Evolutionary conservation across 1,139 yeast species (phyloP), one percentile per base, ranked within the genome.

Genomic region (Magnusiomyces magnusii): DNA sequence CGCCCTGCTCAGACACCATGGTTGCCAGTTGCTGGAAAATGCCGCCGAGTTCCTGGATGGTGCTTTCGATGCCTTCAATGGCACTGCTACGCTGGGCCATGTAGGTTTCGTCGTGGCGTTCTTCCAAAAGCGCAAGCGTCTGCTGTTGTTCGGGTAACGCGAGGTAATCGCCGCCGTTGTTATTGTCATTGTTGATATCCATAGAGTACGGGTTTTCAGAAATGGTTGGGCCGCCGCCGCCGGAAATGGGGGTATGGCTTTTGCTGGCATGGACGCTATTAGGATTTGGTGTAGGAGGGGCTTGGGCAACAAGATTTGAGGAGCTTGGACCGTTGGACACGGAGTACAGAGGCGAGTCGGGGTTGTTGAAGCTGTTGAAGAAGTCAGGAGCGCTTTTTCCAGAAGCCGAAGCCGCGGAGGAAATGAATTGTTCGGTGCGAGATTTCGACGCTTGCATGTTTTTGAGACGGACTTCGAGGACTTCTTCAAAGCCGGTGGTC

Each of bases 1-100:
- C 99, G 51, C 98, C 95, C 74, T 93, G 99, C 72, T 95, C 99
- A 62, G 90, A 92, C 15, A 93, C 97, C 98, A 93, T 92, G 1
- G 96, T 87, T 2, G 98, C 97, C 67, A 93, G 79, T 73, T 93
- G 99, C 67, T 89, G 95, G 75, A 95, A 93, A 64, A 93, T 80
- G 59, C 89, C 88, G 36, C 99, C 99, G 52, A 93, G 96, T 73
- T 93, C 99, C 69, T 92, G 95, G 62, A 93, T 93, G 0, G 99
- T 93, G 27, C 92, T 82, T 70, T 93, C 99, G 57, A 93, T 93
- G 1, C 97, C 90, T 71, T 93, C 98, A 55, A 93, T 97, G 0
- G 99, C 99, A 52, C 85, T 75, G 67, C 85, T 86, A 68, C 99
- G 81, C 67, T 87, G 95, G 68, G 86, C 93, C 62, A 92, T 75